A percentile compares a stretch with the other conserved stretches of the same genome.
These are phyloP conservation scores for Cryptococcus maquisensis DNA, from an alignment of 1,284 basidiomycete genomes.

Conservation along the genomic window DNA sequence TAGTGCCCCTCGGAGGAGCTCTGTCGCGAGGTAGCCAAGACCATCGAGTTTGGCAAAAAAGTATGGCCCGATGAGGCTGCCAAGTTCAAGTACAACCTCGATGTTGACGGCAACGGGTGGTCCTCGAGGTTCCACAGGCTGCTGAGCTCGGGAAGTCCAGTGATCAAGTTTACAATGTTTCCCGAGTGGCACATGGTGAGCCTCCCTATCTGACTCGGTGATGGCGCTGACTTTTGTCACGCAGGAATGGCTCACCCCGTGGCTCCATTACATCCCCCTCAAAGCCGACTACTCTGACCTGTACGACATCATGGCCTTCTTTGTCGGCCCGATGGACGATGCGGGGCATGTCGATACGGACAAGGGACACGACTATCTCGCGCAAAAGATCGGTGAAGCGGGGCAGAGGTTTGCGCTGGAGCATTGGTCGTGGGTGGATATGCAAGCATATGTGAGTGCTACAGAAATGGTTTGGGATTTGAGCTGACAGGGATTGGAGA, in stretches of 20 bases:
- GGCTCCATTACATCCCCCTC: conserved; percentile 51
- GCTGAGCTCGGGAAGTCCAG: conserved; percentile 46
- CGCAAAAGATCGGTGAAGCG: conserved; percentile 50
- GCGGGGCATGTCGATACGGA: conserved; percentile 38
- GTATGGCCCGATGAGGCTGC: conserved; percentile 56
- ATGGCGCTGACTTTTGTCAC: background rate
- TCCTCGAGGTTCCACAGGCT: conserved; percentile 49
- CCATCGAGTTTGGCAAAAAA: conserved; percentile 51
- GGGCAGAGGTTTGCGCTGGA: conserved; percentile 50
- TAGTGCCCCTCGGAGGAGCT: conserved; percentile 28
- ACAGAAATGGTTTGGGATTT: background rate
- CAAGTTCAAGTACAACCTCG: conserved; percentile 46
- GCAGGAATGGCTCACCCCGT: conserved; percentile 20
- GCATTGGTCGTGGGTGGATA: conserved; percentile 52
- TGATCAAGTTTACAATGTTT: conserved; percentile 50
- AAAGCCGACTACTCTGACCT: conserved; percentile 51
- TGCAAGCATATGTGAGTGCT: conserved; percentile 51
- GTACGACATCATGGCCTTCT: conserved; percentile 52
- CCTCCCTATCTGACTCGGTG: background rate
- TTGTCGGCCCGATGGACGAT: conserved; percentile 45
- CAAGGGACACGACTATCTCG: conserved; percentile 48
- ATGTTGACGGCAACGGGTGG: conserved; percentile 53
- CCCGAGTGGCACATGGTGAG: conserved; percentile 49
- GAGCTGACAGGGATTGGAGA: conserved; percentile 18
- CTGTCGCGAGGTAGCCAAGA: conserved; percentile 35